Conservation (phyloP, 164 flowering plant genomes). For the Magnolia sinica region DNA sequence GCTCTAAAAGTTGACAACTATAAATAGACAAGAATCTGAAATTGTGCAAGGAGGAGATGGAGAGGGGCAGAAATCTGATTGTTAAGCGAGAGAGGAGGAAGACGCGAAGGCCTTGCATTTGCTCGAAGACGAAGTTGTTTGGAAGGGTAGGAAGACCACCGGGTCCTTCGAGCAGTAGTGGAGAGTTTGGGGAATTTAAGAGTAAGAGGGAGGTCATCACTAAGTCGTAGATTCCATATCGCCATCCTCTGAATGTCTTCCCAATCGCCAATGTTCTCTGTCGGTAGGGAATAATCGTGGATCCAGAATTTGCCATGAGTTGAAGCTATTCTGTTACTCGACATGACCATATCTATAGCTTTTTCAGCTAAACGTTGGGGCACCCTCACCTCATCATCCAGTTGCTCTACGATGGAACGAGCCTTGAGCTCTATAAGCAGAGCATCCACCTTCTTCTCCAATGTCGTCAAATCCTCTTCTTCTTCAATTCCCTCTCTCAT, state of each 20-base stretch:
- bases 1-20: neutral
- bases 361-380: neutral
- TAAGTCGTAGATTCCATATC: neutral
- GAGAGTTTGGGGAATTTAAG: neutral
- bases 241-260: neutral
- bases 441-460: neutral
- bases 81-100: neutral
- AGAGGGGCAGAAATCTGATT: neutral
- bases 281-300: neutral
- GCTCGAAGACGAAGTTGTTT: neutral
- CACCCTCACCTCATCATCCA: accelerated
- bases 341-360: neutral
- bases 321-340: too few species aligned
- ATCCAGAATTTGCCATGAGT: neutral
- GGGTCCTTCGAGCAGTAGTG: neutral
- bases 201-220: neutral
- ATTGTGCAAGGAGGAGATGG: neutral
- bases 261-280: neutral
- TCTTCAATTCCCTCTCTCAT: neutral
- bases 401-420: neutral
- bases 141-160: too few species aligned
- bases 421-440: neutral
- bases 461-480: neutral
- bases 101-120: neutral
- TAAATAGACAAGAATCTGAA: neutral